phyloP scores from a whole-genome alignment of 306 rosid genomes.

The Crataegus laevigata region DNA sequence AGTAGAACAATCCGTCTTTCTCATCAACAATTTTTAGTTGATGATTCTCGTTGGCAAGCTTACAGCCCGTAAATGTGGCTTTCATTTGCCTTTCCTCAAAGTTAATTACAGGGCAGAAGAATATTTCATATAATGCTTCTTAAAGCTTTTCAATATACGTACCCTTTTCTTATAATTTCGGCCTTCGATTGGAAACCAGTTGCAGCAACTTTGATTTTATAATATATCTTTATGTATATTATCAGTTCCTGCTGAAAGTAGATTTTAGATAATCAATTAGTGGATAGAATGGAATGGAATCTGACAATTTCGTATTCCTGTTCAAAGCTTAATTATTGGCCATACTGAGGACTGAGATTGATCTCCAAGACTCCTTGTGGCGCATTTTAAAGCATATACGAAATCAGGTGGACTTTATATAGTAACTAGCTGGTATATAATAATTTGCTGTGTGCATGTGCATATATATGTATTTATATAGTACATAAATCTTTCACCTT shows the following conservation, averaged over 20 bases:
- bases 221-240: background rate
- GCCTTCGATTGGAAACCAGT: constrained; percentile 36
- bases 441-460: background rate
- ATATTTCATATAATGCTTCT: constrained; percentile 45
- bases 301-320: constrained; percentile 8
- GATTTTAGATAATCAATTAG: constrained; percentile 12
- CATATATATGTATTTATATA: background rate
- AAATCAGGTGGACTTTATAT: background rate
- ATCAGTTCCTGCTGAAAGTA: constrained; percentile 25
- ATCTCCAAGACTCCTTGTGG: background rate
- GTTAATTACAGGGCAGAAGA: constrained; percentile 28
- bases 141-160: constrained; percentile 21
- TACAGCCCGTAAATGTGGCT: constrained; percentile 57
- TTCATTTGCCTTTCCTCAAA: constrained; percentile 57
- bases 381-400: background rate
- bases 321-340: constrained; percentile 4
- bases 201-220: constrained; percentile 35
- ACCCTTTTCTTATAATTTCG: constrained; percentile 9
- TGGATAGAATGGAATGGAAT: constrained; percentile 45
- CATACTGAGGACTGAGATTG: background rate
- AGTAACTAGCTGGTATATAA: background rate
- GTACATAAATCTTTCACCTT: background rate
- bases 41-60: constrained; percentile 44
- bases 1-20: constrained; percentile 38
- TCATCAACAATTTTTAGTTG: constrained; percentile 20